Evolutionary conservation across 192 early-diverging fungal species (phyloP).

Genomic region (Nowakowskiella sp.): DNA sequence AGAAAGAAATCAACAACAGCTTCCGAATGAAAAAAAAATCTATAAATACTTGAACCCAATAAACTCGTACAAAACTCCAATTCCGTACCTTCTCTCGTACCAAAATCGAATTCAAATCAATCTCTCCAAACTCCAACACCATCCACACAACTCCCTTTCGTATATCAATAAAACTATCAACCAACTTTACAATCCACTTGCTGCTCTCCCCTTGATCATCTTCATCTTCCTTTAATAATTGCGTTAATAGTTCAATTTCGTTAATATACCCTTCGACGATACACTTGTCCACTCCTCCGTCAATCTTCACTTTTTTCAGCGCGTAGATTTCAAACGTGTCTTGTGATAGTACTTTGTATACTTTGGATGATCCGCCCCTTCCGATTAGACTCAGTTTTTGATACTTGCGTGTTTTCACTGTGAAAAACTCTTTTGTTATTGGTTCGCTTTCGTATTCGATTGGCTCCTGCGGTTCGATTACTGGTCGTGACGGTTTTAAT

Average conservation of each 20-base stretch:
- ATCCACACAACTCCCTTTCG: background rate
- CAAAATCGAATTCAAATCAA: conserved; percentile 66
- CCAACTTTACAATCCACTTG: conserved; percentile 58
- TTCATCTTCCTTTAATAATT: conserved; percentile 63
- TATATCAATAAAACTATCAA: background rate
- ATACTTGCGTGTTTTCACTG: no score
- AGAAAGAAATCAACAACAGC: no score
- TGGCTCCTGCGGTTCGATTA: no score
- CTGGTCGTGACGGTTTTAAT: no score
- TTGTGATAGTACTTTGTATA: conserved; percentile 72
- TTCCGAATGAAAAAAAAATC: no score
- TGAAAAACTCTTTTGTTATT: no score
- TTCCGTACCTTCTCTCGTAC: conserved; percentile 27
- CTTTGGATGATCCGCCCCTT: conserved; percentile 80
- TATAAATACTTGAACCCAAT: no score
- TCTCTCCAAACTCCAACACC: conserved; percentile 85
- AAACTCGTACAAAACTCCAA: no score
- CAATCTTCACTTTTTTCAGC: conserved; percentile 74
- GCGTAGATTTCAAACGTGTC: conserved; percentile 59
- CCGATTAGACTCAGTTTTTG: no score
- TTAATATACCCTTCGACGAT: conserved; percentile 70
- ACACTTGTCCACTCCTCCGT: conserved; percentile 49
- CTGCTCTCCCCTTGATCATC: conserved; percentile 50
- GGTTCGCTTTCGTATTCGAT: no score
- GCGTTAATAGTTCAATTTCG: conserved; percentile 70